Evolutionary conservation across 345 rosid species (phyloP).

Genomic region (Citrus unshiu): DNA sequence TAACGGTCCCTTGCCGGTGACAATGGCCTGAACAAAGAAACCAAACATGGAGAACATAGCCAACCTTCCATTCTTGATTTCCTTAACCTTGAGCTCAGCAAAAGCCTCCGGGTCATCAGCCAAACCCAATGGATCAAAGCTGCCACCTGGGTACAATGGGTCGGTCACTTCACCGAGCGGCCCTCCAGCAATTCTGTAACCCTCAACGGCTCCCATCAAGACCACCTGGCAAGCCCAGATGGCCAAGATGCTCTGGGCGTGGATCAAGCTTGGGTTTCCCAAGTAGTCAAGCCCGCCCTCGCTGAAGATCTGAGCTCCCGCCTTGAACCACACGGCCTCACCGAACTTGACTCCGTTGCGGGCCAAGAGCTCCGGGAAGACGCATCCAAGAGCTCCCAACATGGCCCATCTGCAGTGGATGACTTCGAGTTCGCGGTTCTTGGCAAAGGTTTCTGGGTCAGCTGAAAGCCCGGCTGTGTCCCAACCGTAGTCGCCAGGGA

Average conservation of each 20-base stretch:
- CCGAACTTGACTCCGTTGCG: conserved; percentile 76
- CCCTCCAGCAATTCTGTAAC: conserved; percentile 67
- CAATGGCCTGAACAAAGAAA: conserved; percentile 84
- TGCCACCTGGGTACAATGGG: conserved; percentile 75
- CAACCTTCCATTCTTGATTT: conserved; percentile 74
- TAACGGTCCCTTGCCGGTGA: conserved; percentile 76
- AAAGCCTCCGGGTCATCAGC: conserved; percentile 88
- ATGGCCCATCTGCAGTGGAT: conserved; percentile 83
- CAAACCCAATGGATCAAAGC: conserved; percentile 81
- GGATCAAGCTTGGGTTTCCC: conserved; percentile 81
- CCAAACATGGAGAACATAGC: conserved; percentile 93
- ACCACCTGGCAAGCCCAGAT: conserved; percentile 71
- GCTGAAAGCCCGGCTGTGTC: conserved; percentile 85
- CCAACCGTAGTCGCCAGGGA: conserved; percentile 78
- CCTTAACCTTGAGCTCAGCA: conserved; percentile 80
- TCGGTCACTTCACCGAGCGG: conserved; percentile 71
- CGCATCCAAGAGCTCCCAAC: conserved; percentile 77
- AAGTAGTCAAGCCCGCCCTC: conserved; percentile 80
- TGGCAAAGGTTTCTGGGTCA: conserved; percentile 87
- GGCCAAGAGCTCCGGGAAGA: conserved; percentile 77
- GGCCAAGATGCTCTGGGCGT: conserved; percentile 77
- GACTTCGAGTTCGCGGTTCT: conserved; percentile 84
- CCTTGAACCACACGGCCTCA: conserved; percentile 87
- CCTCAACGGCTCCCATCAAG: conserved; percentile 77
- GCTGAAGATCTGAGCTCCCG: conserved; percentile 77